phyloP scores from a whole-genome alignment of 1,284 basidiomycete genomes.

The Meripilus lineatus region DNA sequence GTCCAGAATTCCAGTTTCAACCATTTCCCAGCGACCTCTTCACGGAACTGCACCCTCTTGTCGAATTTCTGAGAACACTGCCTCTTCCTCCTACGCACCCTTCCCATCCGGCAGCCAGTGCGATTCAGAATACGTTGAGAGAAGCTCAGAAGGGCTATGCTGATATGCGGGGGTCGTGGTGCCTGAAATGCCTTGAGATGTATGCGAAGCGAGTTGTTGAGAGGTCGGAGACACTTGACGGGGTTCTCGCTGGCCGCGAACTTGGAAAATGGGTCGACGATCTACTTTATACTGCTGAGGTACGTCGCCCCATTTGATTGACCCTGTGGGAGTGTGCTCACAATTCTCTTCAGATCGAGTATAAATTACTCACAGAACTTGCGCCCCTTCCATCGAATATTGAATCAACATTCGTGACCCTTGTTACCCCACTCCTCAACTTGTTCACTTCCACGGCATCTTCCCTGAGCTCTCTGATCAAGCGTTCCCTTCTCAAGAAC shows the following conservation, averaged over 20 bases:
- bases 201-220: conserved; percentile 65
- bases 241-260: conserved; percentile 58
- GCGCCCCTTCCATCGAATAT: conserved; percentile 50
- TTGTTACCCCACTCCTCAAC: conserved; percentile 57
- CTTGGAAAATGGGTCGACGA: conserved; percentile 64
- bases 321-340: conserved; percentile 8
- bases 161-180: conserved; percentile 78
- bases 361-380: conserved; percentile 55
- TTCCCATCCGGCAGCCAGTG: conserved; percentile 65
- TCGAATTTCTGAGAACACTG: conserved; percentile 61
- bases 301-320: conserved; percentile 23
- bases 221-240: conserved; percentile 58
- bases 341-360: conserved; percentile 45
- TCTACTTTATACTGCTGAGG: conserved; percentile 58
- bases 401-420: conserved; percentile 50
- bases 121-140: conserved; percentile 57
- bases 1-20: conserved; percentile 47
- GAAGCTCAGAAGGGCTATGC: conserved; percentile 78
- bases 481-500: conserved; percentile 80
- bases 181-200: conserved; percentile 62
- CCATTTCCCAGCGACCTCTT: conserved; percentile 52
- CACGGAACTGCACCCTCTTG: conserved; percentile 54
- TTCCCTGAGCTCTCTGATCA: conserved; percentile 63
- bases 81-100: conserved; percentile 74
- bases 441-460: conserved; percentile 60